Evolutionary conservation across 139 green algal genomes (phyloP).

Genomic region (Raphidocelis subcapitata): DNA sequence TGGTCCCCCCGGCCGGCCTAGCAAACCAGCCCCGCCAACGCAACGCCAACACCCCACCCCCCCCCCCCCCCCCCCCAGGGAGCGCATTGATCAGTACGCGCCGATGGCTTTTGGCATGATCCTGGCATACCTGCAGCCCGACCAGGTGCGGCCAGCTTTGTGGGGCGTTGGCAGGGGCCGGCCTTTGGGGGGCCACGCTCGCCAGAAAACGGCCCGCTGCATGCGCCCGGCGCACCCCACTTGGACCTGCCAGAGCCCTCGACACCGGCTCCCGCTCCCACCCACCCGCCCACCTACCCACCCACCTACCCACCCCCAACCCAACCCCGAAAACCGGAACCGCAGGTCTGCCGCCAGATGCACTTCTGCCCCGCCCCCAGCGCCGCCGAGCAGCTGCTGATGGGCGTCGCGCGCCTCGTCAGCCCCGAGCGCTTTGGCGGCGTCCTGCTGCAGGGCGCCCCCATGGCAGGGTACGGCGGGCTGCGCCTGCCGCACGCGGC

Average conservation of each 20-base stretch:
- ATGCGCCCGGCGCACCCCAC: background rate
- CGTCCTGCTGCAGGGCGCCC: too few relatives aligned
- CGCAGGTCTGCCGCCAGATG: conserved; percentile 23
- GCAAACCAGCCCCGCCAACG: too few relatives aligned
- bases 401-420: too few relatives aligned
- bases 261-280: background rate
- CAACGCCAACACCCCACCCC: too few relatives aligned
- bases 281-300: background rate
- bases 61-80: too few relatives aligned
- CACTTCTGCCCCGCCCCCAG: conserved; percentile 21
- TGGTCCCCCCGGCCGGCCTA: too few relatives aligned
- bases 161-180: too few relatives aligned
- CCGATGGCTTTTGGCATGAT: conserved; percentile 31
- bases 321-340: background rate
- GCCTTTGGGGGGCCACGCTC: background rate
- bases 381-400: too few relatives aligned
- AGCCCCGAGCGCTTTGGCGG: too few relatives aligned
- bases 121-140: conserved; percentile 29
- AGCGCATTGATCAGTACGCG: conserved; percentile 31
- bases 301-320: background rate
- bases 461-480: too few relatives aligned
- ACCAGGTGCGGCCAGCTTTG: too few relatives aligned
- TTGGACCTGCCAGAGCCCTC: background rate
- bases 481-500: too few relatives aligned
- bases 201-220: background rate